phyloP scores from a whole-genome alignment of 169 alveolate species.

The Plasmodium knowlesi region DNA sequence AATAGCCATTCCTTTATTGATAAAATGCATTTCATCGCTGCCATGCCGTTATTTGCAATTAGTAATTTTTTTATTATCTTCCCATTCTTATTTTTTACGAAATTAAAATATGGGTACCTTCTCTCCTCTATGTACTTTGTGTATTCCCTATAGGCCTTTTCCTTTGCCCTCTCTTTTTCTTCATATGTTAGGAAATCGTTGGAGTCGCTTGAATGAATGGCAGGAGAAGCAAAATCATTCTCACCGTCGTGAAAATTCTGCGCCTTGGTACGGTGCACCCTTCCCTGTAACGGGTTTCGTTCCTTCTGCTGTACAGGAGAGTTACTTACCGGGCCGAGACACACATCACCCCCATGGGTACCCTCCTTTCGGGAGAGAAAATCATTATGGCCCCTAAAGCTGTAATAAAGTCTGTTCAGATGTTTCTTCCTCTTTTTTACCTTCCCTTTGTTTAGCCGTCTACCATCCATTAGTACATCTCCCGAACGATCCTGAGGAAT shows the following conservation, averaged over 20 bases:
- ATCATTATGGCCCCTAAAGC: slow-evolving; percentile 26
- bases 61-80: slow-evolving; percentile 74
- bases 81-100: slow-evolving; percentile 36
- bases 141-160: slow-evolving; percentile 42
- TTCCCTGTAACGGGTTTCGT: background rate
- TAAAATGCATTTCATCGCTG: slow-evolving; percentile 80
- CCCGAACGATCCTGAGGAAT: slow-evolving; percentile 6
- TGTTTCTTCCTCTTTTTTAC: slow-evolving; percentile 19
- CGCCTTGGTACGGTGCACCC: background rate
- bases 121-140: slow-evolving; percentile 42
- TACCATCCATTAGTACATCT: background rate
- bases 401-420: slow-evolving; percentile 40
- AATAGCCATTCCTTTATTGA: slow-evolving; percentile 82
- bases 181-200: slow-evolving; percentile 25
- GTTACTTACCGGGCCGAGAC: background rate
- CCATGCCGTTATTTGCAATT: slow-evolving; percentile 82
- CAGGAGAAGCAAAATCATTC: background rate
- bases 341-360: background rate
- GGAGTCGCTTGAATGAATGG: background rate
- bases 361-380: background rate
- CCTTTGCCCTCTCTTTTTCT: slow-evolving; percentile 45
- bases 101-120: slow-evolving; percentile 62
- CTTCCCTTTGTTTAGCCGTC: background rate
- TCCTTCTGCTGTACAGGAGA: background rate
- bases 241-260: background rate